Base-by-base conservation (phyloP, 768 basidiomycete genomes). In the Lactarius indigo region DNA sequence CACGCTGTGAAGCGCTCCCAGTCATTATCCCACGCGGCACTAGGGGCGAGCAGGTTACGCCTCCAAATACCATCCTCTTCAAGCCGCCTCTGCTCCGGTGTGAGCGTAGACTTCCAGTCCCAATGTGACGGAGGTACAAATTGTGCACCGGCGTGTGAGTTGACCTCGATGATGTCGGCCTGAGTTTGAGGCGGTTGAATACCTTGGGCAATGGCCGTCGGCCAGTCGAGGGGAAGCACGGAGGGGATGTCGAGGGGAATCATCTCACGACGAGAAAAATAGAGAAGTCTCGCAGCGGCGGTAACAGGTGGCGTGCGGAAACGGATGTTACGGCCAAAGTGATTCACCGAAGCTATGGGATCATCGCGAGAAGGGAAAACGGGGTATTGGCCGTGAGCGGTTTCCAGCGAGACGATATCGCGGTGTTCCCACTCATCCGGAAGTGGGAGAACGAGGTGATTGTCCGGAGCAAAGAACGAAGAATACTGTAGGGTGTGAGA, bases 81-180 rank as follows among this genome's bases (percentile, higher is more conserved):
- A 10, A 74, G 65, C 0, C 62, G 61, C 56, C 73, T 73, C 10
- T 69, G 66, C 61, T 76, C 74, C 30, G 59, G 58, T 2, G 63
- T 69, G 17, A 74, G 73, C 1, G 41, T 47, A 23, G 68, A 65
- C 52, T 66, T 60, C 73, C 75, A 74, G 42, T 77, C 64, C 76
- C 74, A 76, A 33, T 64, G 41, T 23, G 71, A 73, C n/a, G 47
- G 59, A 5, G 64, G 64, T 23, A 73, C 65, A 26, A 77, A 75
- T 63, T 77, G 73, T n/a, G 80, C 80, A 15, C 75, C 72, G 31
- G 74, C 73, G 71, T 80, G 72, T 13, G 76, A 74, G 69, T 88
- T 89, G 69, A 87, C 75, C 69, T 89, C 87, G 18, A 75, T 72
- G 26, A 90, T 77, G 74, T 91, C 89, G 35, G 81, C 87, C 64